Conservation (phyloP, 176 grass and related monocot species). For the Oryza meridionalis region DNA sequence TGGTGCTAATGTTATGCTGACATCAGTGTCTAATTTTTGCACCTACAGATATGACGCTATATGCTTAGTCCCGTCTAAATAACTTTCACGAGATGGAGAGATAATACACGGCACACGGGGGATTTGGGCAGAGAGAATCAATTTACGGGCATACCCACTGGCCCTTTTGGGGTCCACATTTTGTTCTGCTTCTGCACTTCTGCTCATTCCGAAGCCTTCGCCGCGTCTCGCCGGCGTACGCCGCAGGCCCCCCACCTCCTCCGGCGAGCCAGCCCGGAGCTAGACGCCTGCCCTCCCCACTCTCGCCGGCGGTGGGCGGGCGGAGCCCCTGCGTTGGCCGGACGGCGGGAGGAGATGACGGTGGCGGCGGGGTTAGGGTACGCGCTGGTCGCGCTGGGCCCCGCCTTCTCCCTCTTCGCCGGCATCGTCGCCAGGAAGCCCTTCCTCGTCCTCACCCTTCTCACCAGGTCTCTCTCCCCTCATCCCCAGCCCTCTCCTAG, state of each 20-base stretch:
- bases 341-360: slow-evolving; percentile 62
- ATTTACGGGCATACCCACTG: neutral
- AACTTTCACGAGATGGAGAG: too few relatives aligned
- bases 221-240: neutral
- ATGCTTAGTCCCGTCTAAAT: too few relatives aligned
- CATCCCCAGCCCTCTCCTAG: neutral
- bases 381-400: slow-evolving; percentile 80
- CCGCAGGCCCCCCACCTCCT: neutral
- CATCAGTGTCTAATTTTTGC: too few relatives aligned
- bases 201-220: neutral
- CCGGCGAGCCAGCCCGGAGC: neutral
- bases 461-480: slow-evolving; percentile 61
- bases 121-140: neutral
- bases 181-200: neutral
- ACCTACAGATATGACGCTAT: too few relatives aligned
- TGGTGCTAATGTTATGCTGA: too few relatives aligned
- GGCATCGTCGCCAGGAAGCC: slow-evolving; percentile 82
- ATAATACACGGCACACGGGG: too few relatives aligned
- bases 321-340: neutral
- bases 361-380: slow-evolving; percentile 80
- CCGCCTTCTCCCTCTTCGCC: slow-evolving; percentile 83
- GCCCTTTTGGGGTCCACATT: too few relatives aligned
- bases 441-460: slow-evolving; percentile 93
- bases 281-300: neutral
- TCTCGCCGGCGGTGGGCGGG: neutral